phyloP scores from a whole-genome alignment of 768 basidiomycete species.

The Hemileccinum rubropunctum region DNA sequence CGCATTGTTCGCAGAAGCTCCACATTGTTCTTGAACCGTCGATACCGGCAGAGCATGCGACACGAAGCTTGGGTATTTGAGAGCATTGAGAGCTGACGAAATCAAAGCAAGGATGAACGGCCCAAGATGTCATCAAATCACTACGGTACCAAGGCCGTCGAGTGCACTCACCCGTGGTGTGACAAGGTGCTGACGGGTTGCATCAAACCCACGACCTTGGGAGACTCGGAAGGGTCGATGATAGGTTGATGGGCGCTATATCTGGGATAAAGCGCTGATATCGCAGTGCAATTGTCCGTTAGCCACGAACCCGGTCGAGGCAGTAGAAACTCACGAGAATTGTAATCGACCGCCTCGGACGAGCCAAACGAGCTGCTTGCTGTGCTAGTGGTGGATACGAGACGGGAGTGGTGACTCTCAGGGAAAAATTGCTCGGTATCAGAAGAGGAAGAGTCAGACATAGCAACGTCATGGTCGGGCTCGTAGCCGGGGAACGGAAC shows the following conservation, averaged over 20 bases:
- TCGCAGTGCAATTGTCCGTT: neutral
- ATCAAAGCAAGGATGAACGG: slow-evolving; percentile 10
- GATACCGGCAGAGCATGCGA: slow-evolving; percentile 69
- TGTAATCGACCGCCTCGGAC: slow-evolving; percentile 44
- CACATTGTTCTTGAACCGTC: slow-evolving; percentile 77
- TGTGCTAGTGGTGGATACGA: slow-evolving; percentile 66
- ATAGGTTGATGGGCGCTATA: slow-evolving; percentile 64
- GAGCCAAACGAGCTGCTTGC: slow-evolving; percentile 44
- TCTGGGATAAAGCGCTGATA: slow-evolving; percentile 49
- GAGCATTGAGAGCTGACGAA: slow-evolving; percentile 57
- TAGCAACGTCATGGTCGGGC: slow-evolving; percentile 62
- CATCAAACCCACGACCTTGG: slow-evolving; percentile 55
- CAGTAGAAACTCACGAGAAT: slow-evolving; percentile 44
- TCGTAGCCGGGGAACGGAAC: slow-evolving; percentile 71
- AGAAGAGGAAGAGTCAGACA: slow-evolving; percentile 55
- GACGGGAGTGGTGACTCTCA: slow-evolving; percentile 55
- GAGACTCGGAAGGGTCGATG: slow-evolving; percentile 47
- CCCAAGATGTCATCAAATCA: slow-evolving; percentile 12
- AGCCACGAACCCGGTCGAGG: neutral
- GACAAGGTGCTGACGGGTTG: slow-evolving; percentile 60
- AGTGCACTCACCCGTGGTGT: slow-evolving; percentile 67
- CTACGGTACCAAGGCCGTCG: neutral
- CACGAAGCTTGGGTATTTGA: slow-evolving; percentile 79
- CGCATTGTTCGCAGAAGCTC: slow-evolving; percentile 86
- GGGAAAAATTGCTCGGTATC: slow-evolving; percentile 60